Conservation (phyloP, 202 grass and related monocot genomes). For the Elaeis oleifera region DNA sequence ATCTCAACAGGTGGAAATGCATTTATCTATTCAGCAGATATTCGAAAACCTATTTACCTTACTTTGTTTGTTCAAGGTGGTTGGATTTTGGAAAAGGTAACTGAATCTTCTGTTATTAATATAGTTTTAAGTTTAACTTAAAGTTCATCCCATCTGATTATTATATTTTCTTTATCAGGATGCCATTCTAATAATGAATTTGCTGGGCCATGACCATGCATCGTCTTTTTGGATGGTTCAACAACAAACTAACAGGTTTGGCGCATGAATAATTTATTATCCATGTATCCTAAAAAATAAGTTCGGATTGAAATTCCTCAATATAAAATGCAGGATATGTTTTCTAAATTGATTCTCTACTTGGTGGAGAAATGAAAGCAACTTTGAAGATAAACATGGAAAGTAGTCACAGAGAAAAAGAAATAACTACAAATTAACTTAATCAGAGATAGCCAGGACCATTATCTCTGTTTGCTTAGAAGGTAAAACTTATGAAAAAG, state of each 20-base stretch:
- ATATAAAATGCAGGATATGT: too few species aligned
- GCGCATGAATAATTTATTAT: neutral
- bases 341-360: too few species aligned
- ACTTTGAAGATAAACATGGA: too few species aligned
- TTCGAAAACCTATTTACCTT: constrained; percentile 71
- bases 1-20: constrained; percentile 59
- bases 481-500: too few species aligned
- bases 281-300: too few species aligned
- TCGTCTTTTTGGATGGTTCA: constrained; percentile 96
- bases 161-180: constrained; percentile 45
- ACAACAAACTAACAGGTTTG: constrained; percentile 74
- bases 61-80: constrained; percentile 90
- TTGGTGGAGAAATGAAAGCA: too few species aligned
- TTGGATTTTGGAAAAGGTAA: constrained; percentile 95
- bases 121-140: neutral
- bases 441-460: too few species aligned
- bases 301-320: too few species aligned
- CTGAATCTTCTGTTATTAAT: neutral
- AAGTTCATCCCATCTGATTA: constrained; percentile 10
- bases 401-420: too few species aligned
- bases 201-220: constrained; percentile 52
- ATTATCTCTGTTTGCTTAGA: too few species aligned
- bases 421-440: too few species aligned
- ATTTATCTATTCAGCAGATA: constrained; percentile 92
- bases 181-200: constrained; percentile 73